phyloP scores from a whole-genome alignment of 805 yeast species.

The Kodamaea kakaduensis region DNA sequence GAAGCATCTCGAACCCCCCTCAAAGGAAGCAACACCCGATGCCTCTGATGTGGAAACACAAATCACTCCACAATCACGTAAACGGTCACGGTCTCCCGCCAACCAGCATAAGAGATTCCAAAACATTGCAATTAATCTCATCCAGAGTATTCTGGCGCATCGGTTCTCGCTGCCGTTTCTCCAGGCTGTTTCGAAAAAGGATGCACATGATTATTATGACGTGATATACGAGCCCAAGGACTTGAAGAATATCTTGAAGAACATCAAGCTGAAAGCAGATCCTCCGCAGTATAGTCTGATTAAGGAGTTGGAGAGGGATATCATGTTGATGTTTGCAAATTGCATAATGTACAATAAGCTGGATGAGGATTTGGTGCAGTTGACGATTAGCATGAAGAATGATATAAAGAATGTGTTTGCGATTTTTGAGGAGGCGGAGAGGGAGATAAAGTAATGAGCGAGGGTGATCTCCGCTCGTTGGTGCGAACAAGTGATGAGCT shows the following conservation, averaged over 20 bases:
- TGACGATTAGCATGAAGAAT: constrained; percentile 67
- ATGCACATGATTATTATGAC: constrained; percentile 65
- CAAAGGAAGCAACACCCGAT: constrained; percentile 8
- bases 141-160: constrained; percentile 64
- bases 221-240: constrained; percentile 63
- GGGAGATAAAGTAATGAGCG: constrained; percentile 10
- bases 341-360: constrained; percentile 77
- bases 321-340: constrained; percentile 76
- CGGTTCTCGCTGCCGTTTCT: constrained; percentile 71
- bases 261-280: constrained; percentile 43
- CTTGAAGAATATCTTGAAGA: constrained; percentile 55
- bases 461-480: background rate
- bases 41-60: constrained; percentile 10
- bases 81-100: constrained; percentile 16
- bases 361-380: constrained; percentile 54
- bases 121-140: constrained; percentile 54
- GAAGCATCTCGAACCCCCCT: constrained; percentile 2
- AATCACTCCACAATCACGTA: constrained; percentile 10
- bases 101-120: constrained; percentile 52
- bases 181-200: constrained; percentile 61
- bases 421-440: constrained; percentile 56
- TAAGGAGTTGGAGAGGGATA: constrained; percentile 60
- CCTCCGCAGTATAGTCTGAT: constrained; percentile 48
- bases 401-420: constrained; percentile 57
- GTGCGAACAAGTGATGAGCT: background rate